Evolutionary conservation across 305 asterid species (phyloP).

Genomic region (Plantago coronopus): DNA sequence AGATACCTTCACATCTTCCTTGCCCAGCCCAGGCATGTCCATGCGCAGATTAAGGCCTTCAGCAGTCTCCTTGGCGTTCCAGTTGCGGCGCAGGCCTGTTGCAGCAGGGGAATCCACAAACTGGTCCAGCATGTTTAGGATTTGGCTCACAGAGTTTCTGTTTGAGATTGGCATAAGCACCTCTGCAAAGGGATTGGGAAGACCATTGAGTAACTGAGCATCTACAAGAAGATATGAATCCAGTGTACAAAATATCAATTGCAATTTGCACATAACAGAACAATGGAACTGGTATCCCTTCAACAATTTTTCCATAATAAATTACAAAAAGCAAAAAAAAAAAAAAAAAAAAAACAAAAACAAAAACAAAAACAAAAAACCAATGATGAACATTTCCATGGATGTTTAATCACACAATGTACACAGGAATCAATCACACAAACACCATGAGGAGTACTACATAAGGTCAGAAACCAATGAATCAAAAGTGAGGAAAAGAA

Average conservation of each 20-base stretch:
- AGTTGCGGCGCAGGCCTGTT: slow-evolving; percentile 22
- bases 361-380: no score
- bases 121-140: slow-evolving; percentile 26
- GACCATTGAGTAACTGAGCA: neutral
- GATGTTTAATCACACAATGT: no score
- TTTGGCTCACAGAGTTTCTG: slow-evolving; percentile 28
- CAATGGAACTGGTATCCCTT: no score
- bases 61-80: slow-evolving; percentile 26
- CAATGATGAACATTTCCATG: no score
- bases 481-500: no score
- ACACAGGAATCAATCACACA: no score
- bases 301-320: no score
- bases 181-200: slow-evolving; percentile 6
- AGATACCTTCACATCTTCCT: slow-evolving; percentile 34
- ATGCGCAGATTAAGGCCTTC: slow-evolving; percentile 28
- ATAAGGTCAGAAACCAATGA: no score
- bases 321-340: no score
- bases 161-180: slow-evolving; percentile 25
- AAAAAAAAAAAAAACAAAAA: no score
- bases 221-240: no score
- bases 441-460: no score
- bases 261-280: neutral
- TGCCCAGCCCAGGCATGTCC: slow-evolving; percentile 41
- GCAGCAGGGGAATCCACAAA: slow-evolving; percentile 20
- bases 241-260: neutral